Evolutionary conservation across 306 rosid genomes (phyloP).

Genomic region (Trifolium subterraneum): DNA sequence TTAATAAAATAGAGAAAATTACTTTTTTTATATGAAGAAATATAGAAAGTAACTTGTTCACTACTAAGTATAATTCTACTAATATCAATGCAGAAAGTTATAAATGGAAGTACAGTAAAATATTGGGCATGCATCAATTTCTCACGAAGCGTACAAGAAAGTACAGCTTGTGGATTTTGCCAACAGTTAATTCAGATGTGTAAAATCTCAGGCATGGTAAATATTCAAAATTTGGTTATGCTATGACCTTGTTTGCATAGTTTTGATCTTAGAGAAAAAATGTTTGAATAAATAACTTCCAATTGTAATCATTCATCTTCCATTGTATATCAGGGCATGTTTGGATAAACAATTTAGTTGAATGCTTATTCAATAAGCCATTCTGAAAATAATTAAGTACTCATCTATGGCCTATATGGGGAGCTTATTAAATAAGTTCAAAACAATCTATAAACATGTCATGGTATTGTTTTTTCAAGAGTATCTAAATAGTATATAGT

Average conservation of each 20-base stretch:
- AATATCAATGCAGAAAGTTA: constrained; percentile 50
- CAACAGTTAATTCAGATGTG: constrained; percentile 61
- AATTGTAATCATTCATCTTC: no score
- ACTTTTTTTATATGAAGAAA: neutral
- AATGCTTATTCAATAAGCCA: no score
- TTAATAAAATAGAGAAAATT: neutral
- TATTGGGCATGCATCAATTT: constrained; percentile 54
- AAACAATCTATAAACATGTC: no score
- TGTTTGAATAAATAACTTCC: no score
- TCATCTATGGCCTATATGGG: no score
- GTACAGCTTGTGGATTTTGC: constrained; percentile 55
- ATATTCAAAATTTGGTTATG: constrained; percentile 11
- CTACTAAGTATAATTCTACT: neutral
- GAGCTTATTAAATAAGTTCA: no score
- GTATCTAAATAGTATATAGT: no score
- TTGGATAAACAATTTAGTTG: no score
- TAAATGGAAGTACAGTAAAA: constrained; percentile 58
- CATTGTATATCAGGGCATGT: no score
- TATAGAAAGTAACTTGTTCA: neutral
- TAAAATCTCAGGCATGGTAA: constrained; percentile 62
- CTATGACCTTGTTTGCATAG: constrained; percentile 7
- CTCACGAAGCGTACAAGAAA: constrained; percentile 49
- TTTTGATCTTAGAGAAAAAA: no score
- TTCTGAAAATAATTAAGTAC: no score
- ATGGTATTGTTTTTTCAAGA: no score